phyloP scores from a whole-genome alignment of 371 early-diverging fungal genomes.

The Lichtheimia ornata region DNA sequence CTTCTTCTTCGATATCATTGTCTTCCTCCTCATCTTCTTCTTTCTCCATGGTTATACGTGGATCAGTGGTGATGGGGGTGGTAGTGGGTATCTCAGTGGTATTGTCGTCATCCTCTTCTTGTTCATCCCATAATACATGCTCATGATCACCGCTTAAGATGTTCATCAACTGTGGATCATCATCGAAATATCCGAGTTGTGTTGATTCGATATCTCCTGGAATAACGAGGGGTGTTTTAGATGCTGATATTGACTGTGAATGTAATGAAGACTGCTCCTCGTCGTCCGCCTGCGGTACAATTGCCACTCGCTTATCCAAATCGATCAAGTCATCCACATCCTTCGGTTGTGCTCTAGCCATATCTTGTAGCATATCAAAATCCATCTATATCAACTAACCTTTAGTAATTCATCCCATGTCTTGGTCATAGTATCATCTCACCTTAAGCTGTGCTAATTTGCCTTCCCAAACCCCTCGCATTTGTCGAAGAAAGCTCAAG shows the following conservation, averaged over 20 bases:
- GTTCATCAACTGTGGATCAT: too few species aligned
- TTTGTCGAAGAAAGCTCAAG: slow-evolving; percentile 5
- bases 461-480: slow-evolving; percentile 4
- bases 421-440: background rate
- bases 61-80: background rate
- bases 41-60: too few species aligned
- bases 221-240: too few species aligned
- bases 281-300: too few species aligned
- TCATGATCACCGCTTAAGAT: too few species aligned
- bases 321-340: background rate
- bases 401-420: background rate
- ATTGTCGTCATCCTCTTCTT: background rate
- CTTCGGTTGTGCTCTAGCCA: background rate
- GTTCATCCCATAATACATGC: too few species aligned
- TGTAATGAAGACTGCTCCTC: too few species aligned
- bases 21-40: background rate
- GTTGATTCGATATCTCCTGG: too few species aligned
- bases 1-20: background rate
- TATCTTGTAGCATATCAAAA: background rate
- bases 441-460: slow-evolving; percentile 7
- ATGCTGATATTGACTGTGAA: too few species aligned
- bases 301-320: too few species aligned
- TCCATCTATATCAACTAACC: background rate
- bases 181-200: too few species aligned
- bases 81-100: background rate